Percentiles rank a stretch among this genome's conserved stretches.
Conservation (phyloP, 202 grass and related monocot genomes). For the Schoenoplectus triqueter region DNA sequence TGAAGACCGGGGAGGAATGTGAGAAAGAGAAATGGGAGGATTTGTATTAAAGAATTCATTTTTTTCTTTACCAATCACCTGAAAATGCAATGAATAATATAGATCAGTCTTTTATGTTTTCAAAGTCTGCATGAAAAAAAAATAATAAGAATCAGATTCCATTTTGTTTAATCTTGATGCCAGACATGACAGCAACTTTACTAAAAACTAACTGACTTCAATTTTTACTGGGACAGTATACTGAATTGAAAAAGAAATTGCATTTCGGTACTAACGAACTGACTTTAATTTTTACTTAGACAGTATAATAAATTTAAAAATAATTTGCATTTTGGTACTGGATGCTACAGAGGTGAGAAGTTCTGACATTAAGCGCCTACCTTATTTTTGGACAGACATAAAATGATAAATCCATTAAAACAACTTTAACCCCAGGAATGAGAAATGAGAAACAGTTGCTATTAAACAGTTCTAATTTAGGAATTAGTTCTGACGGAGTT, state of each 20-base stretch:
- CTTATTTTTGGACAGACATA: background rate
- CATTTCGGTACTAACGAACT: background rate
- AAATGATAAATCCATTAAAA: conserved; percentile 1
- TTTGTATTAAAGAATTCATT: conserved; percentile 43
- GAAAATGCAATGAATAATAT: conserved; percentile 7
- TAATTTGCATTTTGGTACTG: background rate
- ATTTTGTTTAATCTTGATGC: background rate
- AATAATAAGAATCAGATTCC: background rate
- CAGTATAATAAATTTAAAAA: background rate
- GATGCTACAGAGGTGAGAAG: background rate
- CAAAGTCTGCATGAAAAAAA: background rate
- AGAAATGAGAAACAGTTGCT: background rate
- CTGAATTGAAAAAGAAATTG: too few species aligned
- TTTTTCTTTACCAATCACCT: background rate
- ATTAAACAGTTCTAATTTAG: background rate
- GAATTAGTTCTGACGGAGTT: conserved; percentile 5
- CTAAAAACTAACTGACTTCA: background rate
- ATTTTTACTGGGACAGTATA: too few species aligned
- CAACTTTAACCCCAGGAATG: background rate
- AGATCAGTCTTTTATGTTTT: conserved; percentile 9
- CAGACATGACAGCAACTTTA: background rate
- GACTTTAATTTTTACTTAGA: background rate
- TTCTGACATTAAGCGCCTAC: background rate
- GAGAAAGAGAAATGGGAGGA: conserved; percentile 53
- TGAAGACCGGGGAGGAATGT: conserved; percentile 42